Conservation (phyloP, 1,139 yeast genomes). For the Hanseniaspora uvarum region DNA sequence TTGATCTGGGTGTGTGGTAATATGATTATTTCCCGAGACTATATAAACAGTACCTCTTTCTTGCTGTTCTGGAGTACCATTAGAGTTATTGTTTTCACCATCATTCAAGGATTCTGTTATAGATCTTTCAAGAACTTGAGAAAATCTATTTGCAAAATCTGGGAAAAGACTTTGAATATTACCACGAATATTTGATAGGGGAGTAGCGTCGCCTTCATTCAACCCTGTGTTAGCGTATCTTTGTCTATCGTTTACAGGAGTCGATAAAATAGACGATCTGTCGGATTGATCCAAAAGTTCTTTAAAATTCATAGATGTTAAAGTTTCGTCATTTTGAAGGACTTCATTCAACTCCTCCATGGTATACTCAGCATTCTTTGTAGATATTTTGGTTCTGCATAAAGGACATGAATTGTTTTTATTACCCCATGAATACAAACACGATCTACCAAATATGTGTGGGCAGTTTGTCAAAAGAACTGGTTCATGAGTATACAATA, state of each 20-base stretch:
- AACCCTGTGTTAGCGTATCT: background rate
- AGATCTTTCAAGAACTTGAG: background rate
- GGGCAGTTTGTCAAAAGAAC: constrained; percentile 54
- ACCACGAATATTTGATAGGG: background rate
- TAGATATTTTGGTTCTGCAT: constrained; percentile 50
- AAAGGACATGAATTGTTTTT: constrained; percentile 66
- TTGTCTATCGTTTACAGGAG: background rate
- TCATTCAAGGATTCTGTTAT: background rate
- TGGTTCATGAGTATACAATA: constrained; percentile 19
- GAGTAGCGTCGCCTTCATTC: background rate
- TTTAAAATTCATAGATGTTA: constrained; percentile 27
- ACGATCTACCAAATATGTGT: constrained; percentile 64
- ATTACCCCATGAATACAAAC: constrained; percentile 67
- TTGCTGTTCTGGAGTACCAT: background rate
- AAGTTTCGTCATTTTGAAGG: constrained; percentile 23
- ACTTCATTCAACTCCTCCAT: constrained; percentile 18
- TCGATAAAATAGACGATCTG: background rate
- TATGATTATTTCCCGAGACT: background rate
- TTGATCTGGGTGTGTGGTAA: background rate
- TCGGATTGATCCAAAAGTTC: constrained; percentile 13
- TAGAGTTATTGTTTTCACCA: background rate
- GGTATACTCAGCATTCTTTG: constrained; percentile 17
- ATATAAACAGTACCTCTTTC: constrained; percentile 5
- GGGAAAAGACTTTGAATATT: background rate
- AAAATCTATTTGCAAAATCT: background rate